Base-by-base conservation (phyloP, 148 eudicot species). In the Rhododendron vialii region DNA sequence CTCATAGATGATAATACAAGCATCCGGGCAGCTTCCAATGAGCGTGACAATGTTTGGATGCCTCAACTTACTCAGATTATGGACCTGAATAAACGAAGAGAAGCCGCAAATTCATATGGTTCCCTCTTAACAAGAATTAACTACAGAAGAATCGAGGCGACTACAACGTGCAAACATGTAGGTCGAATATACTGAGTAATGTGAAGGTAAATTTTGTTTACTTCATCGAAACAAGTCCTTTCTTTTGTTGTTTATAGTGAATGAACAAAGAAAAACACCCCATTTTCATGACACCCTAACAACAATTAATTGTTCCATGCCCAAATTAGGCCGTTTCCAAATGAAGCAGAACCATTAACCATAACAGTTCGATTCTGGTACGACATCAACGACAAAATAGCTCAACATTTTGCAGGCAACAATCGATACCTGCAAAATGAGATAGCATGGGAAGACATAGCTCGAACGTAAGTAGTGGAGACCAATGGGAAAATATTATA, bases 21-120 rank as follows among this genome's bases (percentile, higher is more conserved):
- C 91, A 84, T 94, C 96, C 0, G 93, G 93, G 87, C 99, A 96
- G 86, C 96, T 90, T 84, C 99, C 99, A 30, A 96, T 89, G 20
- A 96, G 93, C 45, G 95, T 94, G 75, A 96, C 91, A 80, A 96
- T 59, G 90, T 96, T 94, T 76, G 95, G 99, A 90, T 96, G 99
- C 81, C 99, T 91, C 33, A 92, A 77, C 87, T 90, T 95, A 88
- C 98, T 95, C 92, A 96, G 80, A 85, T 93, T 89, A 81, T 92
- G 91, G 82, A 96, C 98, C 98, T 95, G 51, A 35, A 82, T 61
- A 20, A 82, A 76, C 65, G 38, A 84, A 50, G 43, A 57, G 28
- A 55, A 36, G 65, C 50, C 74, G 41, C 74, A 53, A 82, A 26
- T 30, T 71, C 33, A 75, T 63, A 74, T 69, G 61, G 61, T 55